phyloP scores from a whole-genome alignment of 2,329 filamentous ascomycete genomes.

The Bipolaris bicolor region DNA sequence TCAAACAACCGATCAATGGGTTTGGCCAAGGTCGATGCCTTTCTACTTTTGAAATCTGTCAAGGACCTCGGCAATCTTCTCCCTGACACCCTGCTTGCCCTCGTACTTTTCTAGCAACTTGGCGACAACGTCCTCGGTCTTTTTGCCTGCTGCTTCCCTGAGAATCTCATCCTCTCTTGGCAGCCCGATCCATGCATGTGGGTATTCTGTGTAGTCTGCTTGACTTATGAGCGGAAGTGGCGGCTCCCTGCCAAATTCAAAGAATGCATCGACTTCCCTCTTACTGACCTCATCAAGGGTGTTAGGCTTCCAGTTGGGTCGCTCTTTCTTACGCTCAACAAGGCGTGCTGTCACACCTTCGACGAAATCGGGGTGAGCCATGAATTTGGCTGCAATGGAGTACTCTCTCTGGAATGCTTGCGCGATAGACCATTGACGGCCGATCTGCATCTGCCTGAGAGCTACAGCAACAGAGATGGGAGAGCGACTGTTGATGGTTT shows the following conservation, averaged over 20 bases:
- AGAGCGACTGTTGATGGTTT: conserved; percentile 77
- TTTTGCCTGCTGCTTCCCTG: conserved; percentile 47
- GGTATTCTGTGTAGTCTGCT: conserved; percentile 73
- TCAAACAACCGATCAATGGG: not conserved
- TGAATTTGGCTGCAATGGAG: conserved; percentile 83
- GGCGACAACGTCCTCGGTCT: conserved; percentile 47
- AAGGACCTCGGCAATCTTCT: conserved; percentile 70
- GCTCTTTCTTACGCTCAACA: conserved; percentile 69
- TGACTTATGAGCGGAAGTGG: conserved; percentile 67
- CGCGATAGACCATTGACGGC: conserved; percentile 76
- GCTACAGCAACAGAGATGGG: conserved; percentile 87
- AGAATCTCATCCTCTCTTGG: conserved; percentile 72
- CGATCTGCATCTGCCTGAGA: conserved; percentile 80
- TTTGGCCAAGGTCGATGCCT: not conserved
- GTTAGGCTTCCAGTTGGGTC: conserved; percentile 77
- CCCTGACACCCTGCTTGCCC: conserved; percentile 57
- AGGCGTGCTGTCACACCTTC: conserved; percentile 88
- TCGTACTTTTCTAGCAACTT: conserved; percentile 50
- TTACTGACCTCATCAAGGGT: conserved; percentile 70
- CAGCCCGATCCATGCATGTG: conserved; percentile 71
- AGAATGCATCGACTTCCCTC: conserved; percentile 71
- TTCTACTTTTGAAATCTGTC: conserved; percentile 34
- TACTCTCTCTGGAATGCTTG: conserved; percentile 88
- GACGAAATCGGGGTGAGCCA: conserved; percentile 88
- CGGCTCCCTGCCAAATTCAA: conserved; percentile 48